These are phyloP conservation scores for Polychytrium aggregatum DNA, from an alignment of 192 early-diverging fungal species.

Conservation along the genomic window DNA sequence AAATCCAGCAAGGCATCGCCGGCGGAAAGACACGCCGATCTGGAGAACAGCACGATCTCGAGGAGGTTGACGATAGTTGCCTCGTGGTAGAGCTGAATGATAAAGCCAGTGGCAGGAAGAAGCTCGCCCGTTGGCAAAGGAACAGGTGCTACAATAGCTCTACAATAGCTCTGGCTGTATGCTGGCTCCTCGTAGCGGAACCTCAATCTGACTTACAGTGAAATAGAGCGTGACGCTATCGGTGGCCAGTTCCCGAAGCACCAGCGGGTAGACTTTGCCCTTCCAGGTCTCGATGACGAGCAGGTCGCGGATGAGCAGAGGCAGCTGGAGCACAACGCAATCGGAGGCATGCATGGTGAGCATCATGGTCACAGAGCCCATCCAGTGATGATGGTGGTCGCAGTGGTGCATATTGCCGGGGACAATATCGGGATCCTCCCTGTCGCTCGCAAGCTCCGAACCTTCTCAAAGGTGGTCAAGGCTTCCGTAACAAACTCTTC, in stretches of 20 bases:
- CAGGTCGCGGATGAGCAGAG: slow-evolving; percentile 24
- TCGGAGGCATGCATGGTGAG: too few relatives aligned
- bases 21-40: slow-evolving; percentile 7
- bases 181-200: too few relatives aligned
- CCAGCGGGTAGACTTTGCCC: slow-evolving; percentile 21
- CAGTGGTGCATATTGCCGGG: too few relatives aligned
- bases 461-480: slow-evolving; percentile 25
- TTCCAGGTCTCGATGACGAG: slow-evolving; percentile 36
- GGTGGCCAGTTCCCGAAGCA: slow-evolving; percentile 8
- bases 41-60: slow-evolving; percentile 31
- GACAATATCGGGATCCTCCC: too few relatives aligned
- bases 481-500: slow-evolving; percentile 35
- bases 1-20: slow-evolving; percentile 31
- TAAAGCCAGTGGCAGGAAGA: not conserved
- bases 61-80: slow-evolving; percentile 39
- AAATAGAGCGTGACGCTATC: slow-evolving; percentile 28
- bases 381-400: too few relatives aligned
- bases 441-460: too few relatives aligned
- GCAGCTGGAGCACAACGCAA: slow-evolving; percentile 15
- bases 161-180: too few relatives aligned
- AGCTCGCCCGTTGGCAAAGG: not conserved
- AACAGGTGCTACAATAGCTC: too few relatives aligned
- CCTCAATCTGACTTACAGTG: slow-evolving; percentile 11
- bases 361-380: too few relatives aligned
- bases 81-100: slow-evolving; percentile 35